phyloP scores from a whole-genome alignment of 2,329 filamentous ascomycete species.

The Juglanconis sp. region DNA sequence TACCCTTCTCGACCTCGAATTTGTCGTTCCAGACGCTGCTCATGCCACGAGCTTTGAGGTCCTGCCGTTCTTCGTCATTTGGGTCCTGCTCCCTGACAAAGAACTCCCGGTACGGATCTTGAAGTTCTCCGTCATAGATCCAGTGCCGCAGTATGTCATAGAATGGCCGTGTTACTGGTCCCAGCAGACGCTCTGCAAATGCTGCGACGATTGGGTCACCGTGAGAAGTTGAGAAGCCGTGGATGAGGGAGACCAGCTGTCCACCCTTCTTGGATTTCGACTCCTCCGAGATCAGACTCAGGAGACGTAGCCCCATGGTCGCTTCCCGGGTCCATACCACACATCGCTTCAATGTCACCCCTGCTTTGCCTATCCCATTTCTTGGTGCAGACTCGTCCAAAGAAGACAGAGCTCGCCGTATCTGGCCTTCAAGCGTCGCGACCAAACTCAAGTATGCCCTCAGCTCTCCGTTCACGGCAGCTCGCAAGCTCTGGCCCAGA shows the following conservation, averaged over 20 bases:
- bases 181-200: conserved; percentile 85
- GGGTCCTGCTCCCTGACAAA: conserved; percentile 83
- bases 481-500: conserved; percentile 86
- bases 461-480: conserved; percentile 80
- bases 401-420: conserved; percentile 73
- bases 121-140: conserved; percentile 97
- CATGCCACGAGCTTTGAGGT: conserved; percentile 56
- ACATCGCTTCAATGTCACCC: conserved; percentile 91
- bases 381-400: conserved; percentile 67
- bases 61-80: conserved; percentile 40
- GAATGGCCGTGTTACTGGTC: conserved; percentile 87
- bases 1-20: conserved; percentile 77
- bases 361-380: conserved; percentile 74
- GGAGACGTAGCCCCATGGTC: conserved; percentile 88
- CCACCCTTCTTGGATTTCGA: conserved; percentile 80
- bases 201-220: conserved; percentile 91
- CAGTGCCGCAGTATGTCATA: conserved; percentile 94
- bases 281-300: conserved; percentile 93
- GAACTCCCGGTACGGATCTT: conserved; percentile 94
- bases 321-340: conserved; percentile 97
- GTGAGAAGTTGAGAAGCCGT: conserved; percentile 88
- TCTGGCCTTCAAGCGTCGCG: conserved; percentile 88
- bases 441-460: conserved; percentile 87
- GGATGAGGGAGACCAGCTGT: conserved; percentile 88
- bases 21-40: conserved; percentile 98